Percentiles rank a stretch among this genome's conserved stretches.
Evolutionary conservation across 2,329 filamentous ascomycete species (phyloP).

Genomic region (Bipolaris bicolor): DNA sequence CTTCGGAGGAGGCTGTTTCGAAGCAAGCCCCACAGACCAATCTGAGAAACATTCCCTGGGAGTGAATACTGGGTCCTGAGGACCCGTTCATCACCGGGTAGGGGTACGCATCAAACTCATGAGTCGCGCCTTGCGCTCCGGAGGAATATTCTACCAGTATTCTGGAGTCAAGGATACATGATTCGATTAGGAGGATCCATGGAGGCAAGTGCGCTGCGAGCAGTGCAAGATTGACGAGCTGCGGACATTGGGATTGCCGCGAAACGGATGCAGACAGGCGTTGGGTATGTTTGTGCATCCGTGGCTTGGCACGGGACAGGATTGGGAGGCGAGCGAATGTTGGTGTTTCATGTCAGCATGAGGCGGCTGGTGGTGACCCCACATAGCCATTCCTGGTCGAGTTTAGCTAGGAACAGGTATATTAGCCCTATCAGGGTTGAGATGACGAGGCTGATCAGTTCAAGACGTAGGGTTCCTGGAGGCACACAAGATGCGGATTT

Average conservation of each 20-base stretch:
- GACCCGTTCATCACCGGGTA: conserved; percentile 10
- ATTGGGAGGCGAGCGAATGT: not conserved
- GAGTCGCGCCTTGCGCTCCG: not conserved
- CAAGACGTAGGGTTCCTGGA: not conserved
- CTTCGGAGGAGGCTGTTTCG: conserved; percentile 10
- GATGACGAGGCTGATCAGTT: not conserved
- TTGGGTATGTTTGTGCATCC: not conserved
- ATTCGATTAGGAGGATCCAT: not conserved
- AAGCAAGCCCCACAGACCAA: conserved; percentile 12
- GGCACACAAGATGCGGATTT: not conserved
- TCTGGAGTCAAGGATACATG: not conserved
- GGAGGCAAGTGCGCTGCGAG: not conserved
- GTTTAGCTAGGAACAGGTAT: conserved; percentile 7
- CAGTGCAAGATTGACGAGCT: not conserved
- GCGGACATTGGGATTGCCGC: not conserved
- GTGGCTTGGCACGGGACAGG: conserved; percentile 1
- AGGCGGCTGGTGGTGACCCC: conserved; percentile 1
- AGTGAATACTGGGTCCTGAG: not conserved
- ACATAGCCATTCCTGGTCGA: not conserved
- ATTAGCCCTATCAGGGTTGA: conserved; percentile 6
- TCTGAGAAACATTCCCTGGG: conserved; percentile 16
- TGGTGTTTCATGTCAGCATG: conserved; percentile 10
- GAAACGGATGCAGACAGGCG: not conserved
- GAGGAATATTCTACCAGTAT: not conserved
- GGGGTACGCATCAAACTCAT: not conserved